Conservation (phyloP, 2,329 filamentous ascomycete species). For the Paramyrothecium sp. region DNA sequence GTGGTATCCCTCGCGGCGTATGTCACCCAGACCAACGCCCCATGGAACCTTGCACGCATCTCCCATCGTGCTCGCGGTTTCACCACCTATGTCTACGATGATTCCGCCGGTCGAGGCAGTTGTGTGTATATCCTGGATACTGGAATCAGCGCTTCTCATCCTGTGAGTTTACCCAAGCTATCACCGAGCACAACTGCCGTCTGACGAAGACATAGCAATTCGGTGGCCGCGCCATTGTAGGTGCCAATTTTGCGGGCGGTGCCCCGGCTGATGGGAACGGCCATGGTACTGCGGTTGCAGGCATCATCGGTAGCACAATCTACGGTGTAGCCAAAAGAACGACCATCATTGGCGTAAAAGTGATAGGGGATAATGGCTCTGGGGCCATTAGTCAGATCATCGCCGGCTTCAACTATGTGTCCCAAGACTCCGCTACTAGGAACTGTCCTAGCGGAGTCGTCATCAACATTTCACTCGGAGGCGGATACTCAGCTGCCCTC, state of each 20-base stretch:
- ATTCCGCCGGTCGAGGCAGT: constrained; percentile 30
- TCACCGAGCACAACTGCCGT: too few relatives aligned
- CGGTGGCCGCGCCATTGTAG: constrained; percentile 30
- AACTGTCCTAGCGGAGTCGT: constrained; percentile 39
- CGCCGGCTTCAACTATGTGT: constrained; percentile 37
- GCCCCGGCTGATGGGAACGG: constrained; percentile 31
- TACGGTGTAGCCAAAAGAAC: constrained; percentile 40
- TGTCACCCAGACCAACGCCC: constrained; percentile 29
- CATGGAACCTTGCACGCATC: constrained; percentile 35
- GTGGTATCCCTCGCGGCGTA: constrained; percentile 5
- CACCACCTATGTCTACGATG: constrained; percentile 30
- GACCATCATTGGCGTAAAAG: constrained; percentile 37
- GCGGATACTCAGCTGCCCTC: constrained; percentile 35
- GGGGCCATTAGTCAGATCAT: constrained; percentile 34
- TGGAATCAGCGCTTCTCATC: constrained; percentile 31
- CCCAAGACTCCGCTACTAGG: constrained; percentile 21
- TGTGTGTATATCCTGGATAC: constrained; percentile 43
- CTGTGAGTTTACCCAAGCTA: constrained; percentile 21
- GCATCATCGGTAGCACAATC: constrained; percentile 34
- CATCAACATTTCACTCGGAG: constrained; percentile 52
- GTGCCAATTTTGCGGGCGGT: constrained; percentile 1
- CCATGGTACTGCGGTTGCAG: constrained; percentile 40
- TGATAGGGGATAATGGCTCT: constrained; percentile 33
- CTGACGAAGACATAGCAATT: constrained; percentile 23
- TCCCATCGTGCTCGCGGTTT: constrained; percentile 22